Base-by-base conservation (phyloP, 192 early-diverging fungal genomes). In the Dispira parvispora region DNA sequence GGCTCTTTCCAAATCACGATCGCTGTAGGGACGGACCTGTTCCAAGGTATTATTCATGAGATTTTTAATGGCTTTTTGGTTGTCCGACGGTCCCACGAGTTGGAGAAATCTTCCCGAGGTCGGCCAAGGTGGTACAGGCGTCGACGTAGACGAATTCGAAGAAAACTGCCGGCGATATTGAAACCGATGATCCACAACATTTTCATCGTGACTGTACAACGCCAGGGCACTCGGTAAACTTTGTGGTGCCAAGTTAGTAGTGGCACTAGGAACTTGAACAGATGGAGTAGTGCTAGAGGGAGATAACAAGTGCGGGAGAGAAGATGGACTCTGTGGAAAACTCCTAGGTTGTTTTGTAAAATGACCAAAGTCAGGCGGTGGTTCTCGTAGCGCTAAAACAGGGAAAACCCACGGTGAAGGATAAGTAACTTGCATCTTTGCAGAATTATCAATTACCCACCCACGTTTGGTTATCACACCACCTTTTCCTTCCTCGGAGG, bases 1-100 rank as follows among this genome's bases (percentile, higher is more conserved):
- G 71, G 69, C 12, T 69, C 75, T 14, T 54, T 64, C 53, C 64
- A 55, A 0, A 73, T 60, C 2, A 68, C 64, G 45, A 67, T 66
- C 28, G 62, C 63, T 13, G 56, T 65, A 47, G 69, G 62, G 23
- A 66, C 67, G 16, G 62, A 52, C 5, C 63, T 65, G 13, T 68
- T 63, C 20, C 67, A 55, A 3, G 69, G 38, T 45, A 56, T 63
- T 14, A 52, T 16, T 38, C 46, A 55, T 23, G 46, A 49, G 20
- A 46, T 42, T 10, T 38, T 26, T 13, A 32, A 47, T 32, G 10
- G 20, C 45, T 13, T 4, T n/a, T 69, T 65, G 11, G 38, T 50
- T 13, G 52, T 62, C 16, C 47, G 60, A 44, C 54, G 25, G 18
- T 47, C 64, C 9, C 63, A 65, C 46, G 65, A 57, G 45, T 11